These are phyloP conservation scores for Chalciporus piperatus DNA, from an alignment of 768 basidiomycete species.

Conservation along the genomic window DNA sequence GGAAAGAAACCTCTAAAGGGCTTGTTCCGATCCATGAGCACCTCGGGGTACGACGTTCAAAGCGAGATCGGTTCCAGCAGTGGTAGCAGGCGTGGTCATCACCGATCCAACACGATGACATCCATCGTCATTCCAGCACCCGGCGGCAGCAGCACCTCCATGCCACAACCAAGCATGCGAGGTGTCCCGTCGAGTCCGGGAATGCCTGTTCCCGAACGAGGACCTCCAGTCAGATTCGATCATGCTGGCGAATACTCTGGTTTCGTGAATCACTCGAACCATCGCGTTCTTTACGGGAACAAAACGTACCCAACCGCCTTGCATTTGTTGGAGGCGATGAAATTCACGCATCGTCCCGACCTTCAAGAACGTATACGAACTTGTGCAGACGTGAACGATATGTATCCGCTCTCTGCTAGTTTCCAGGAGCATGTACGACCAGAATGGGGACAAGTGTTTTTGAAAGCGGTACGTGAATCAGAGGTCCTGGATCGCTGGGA, in stretches of 20 bases:
- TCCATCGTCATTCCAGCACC: constrained; percentile 24
- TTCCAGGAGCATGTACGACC: constrained; percentile 37
- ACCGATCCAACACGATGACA: constrained; percentile 21
- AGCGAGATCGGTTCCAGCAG: constrained; percentile 15
- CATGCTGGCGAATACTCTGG: constrained; percentile 40
- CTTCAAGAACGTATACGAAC: constrained; percentile 57
- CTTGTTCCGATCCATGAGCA: constrained; percentile 46
- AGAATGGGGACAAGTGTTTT: constrained; percentile 57
- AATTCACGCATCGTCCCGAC: constrained; percentile 53
- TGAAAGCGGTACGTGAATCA: constrained; percentile 44
- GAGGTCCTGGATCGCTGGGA: neutral
- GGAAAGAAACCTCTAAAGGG: constrained; percentile 38
- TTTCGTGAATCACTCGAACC: constrained; percentile 67
- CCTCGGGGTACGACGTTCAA: constrained; percentile 13
- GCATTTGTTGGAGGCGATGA: constrained; percentile 76
- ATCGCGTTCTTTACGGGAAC: constrained; percentile 55
- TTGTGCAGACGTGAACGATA: constrained; percentile 38
- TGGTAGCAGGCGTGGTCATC: constrained; percentile 15
- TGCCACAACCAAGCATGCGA: neutral
- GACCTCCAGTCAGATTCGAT: constrained; percentile 39
- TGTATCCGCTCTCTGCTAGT: constrained; percentile 34
- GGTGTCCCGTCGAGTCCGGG: neutral
- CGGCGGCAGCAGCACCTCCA: neutral
- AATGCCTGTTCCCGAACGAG: constrained; percentile 20
- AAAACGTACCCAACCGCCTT: constrained; percentile 63